Percentiles rank a stretch among this genome's conserved stretches.
Evolutionary conservation across 2,329 filamentous ascomycete genomes (phyloP).

Genomic region (Juglanconis oblonga): DNA sequence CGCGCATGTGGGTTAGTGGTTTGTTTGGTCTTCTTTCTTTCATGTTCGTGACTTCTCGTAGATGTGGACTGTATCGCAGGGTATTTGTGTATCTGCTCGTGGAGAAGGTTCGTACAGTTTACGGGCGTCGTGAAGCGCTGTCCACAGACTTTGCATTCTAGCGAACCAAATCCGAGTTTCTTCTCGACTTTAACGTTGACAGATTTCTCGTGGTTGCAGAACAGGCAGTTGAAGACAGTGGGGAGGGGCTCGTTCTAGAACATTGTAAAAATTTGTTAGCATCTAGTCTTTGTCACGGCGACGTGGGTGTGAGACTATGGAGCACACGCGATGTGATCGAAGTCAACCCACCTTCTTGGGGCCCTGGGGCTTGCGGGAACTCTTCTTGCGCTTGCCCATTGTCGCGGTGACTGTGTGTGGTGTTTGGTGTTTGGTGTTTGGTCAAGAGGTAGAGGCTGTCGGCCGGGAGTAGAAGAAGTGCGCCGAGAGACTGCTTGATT

Average conservation of each 20-base stretch:
- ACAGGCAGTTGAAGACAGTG: constrained; percentile 91
- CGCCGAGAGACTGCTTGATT: no score
- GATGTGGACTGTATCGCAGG: no score
- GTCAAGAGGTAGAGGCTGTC: background rate
- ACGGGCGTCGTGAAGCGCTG: constrained; percentile 91
- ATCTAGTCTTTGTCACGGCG: background rate
- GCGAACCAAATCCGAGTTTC: constrained; percentile 79
- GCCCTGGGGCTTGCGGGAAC: constrained; percentile 74
- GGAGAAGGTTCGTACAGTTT: constrained; percentile 64
- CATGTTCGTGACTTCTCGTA: no score
- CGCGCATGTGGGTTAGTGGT: background rate
- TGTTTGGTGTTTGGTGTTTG: background rate
- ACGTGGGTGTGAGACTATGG: background rate
- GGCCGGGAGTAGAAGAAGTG: background rate
- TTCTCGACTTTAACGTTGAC: constrained; percentile 91
- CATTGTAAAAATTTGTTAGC: background rate
- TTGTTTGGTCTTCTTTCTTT: no score
- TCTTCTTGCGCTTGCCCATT: constrained; percentile 95
- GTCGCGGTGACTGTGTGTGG: constrained; percentile 12
- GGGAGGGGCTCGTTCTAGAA: constrained; percentile 65
- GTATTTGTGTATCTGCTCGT: background rate
- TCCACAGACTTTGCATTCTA: constrained; percentile 89
- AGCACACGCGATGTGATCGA: background rate
- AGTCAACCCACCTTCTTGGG: constrained; percentile 67
- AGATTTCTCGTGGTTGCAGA: constrained; percentile 96